These are phyloP conservation scores for Magnusiomyces ingens DNA, from an alignment of 1,139 yeast genomes.

Conservation along the genomic window DNA sequence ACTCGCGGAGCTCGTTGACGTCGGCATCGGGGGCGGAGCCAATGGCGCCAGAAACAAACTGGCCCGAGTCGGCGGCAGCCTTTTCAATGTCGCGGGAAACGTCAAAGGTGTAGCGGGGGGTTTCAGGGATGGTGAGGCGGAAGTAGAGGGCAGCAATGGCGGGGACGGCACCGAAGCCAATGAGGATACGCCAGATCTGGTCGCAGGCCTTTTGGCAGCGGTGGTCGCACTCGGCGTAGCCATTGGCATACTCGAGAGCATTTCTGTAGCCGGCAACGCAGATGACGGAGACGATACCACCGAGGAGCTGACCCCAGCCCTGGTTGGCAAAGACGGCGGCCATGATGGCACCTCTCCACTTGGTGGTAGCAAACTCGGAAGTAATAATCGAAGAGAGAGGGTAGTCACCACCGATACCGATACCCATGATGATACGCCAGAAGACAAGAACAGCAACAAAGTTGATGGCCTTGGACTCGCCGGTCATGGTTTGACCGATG, in stretches of 20 bases:
- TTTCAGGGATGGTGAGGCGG: slow-evolving; percentile 89
- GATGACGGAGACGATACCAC: slow-evolving; percentile 35
- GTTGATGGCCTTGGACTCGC: slow-evolving; percentile 50
- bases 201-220: slow-evolving; percentile 71
- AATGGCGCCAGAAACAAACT: slow-evolving; percentile 41
- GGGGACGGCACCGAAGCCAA: slow-evolving; percentile 88
- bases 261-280: slow-evolving; percentile 35
- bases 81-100: slow-evolving; percentile 56
- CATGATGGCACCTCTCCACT: slow-evolving; percentile 39
- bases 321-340: slow-evolving; percentile 38
- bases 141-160: slow-evolving; percentile 76
- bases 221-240: slow-evolving; percentile 53
- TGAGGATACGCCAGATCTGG: slow-evolving; percentile 87
- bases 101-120: slow-evolving; percentile 83
- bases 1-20: slow-evolving; percentile 26
- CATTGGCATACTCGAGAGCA: slow-evolving; percentile 59
- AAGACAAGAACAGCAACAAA: slow-evolving; percentile 48
- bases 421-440: slow-evolving; percentile 35
- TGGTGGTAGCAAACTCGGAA: slow-evolving; percentile 34
- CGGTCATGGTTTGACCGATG: slow-evolving; percentile 57
- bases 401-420: slow-evolving; percentile 99
- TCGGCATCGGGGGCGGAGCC: slow-evolving; percentile 40
- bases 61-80: slow-evolving; percentile 54
- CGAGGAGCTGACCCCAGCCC: slow-evolving; percentile 40
- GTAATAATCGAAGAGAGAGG: slow-evolving; percentile 74